These are phyloP conservation scores for Carallia pectinifolia DNA, from an alignment of 345 rosid species.

Conservation along the genomic window DNA sequence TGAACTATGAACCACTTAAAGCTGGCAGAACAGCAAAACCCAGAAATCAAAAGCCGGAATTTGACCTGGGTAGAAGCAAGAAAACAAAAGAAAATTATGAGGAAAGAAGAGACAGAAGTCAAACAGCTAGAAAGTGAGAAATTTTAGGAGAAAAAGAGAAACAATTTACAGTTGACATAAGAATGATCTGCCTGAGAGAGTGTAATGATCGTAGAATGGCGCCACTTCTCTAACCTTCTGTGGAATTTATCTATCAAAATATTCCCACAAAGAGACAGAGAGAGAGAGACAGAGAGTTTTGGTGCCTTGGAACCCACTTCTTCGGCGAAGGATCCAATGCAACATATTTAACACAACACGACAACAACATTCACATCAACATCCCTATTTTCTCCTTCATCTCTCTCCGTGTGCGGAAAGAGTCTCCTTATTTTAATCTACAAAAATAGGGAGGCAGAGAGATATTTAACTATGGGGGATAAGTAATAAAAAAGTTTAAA, in stretches of 20 bases:
- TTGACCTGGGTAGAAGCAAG: neutral
- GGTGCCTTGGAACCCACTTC: constrained; percentile 32
- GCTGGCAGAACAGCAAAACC: neutral
- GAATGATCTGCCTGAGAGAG: constrained; percentile 2
- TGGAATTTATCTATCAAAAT: constrained; percentile 36
- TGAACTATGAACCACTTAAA: too few relatives aligned
- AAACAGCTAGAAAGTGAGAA: neutral
- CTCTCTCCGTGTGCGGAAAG: constrained; percentile 12
- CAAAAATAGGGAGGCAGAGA: constrained; percentile 7
- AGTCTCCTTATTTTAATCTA: constrained; percentile 21
- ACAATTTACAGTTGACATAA: neutral
- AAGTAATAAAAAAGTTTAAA: too few relatives aligned
- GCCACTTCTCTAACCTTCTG: constrained; percentile 20
- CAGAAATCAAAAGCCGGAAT: neutral
- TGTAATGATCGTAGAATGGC: neutral
- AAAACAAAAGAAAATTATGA: neutral
- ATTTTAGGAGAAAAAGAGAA: constrained; percentile 1
- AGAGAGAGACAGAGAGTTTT: constrained; percentile 21
- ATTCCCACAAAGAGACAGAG: constrained; percentile 3
- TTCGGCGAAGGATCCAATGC: constrained; percentile 91
- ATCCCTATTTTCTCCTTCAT: neutral
- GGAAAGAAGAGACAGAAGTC: neutral
- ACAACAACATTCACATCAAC: constrained; percentile 14
- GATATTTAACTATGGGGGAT: neutral
- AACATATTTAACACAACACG: constrained; percentile 21